Conservation (phyloP, 345 rosid genomes). For the Eucalyptus decipiens region DNA sequence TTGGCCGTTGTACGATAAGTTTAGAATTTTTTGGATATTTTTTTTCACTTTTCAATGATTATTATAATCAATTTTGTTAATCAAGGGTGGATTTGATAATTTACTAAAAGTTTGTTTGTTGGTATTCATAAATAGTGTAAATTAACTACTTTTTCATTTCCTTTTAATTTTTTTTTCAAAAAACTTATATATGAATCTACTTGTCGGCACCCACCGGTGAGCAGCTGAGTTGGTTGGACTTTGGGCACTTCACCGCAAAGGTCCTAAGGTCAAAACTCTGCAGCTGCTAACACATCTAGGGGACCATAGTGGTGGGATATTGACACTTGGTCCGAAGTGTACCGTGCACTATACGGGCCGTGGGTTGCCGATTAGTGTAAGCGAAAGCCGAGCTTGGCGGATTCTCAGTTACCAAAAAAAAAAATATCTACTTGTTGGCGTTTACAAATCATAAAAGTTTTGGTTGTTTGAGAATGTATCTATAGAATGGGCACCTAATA, state of each 20-base stretch:
- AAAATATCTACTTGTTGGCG: accelerated
- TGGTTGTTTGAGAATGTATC: background rate
- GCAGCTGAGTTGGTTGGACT: accelerated
- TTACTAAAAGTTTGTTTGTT: background rate
- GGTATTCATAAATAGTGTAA: background rate
- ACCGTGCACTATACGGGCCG: no score
- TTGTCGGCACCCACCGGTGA: no score
- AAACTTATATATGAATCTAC: background rate
- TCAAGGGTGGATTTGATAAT: background rate
- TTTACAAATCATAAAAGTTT: background rate
- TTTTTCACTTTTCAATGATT: background rate
- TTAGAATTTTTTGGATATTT: background rate
- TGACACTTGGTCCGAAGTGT: no score
- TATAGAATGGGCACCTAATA: background rate
- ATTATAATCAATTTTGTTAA: background rate
- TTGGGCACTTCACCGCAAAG: no score
- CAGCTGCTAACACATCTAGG: no score
- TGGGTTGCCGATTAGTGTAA: no score
- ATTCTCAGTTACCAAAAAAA: no score
- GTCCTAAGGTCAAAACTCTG: no score
- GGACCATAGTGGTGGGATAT: no score
- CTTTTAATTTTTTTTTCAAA: background rate
- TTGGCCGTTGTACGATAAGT: accelerated
- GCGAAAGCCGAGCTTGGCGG: accelerated
- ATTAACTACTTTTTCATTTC: background rate